A percentile compares a stretch with the other conserved stretches of the same genome.
These are phyloP conservation scores for Triangularia verruculosa DNA, from an alignment of 2,329 filamentous ascomycete species.

Conservation along the genomic window DNA sequence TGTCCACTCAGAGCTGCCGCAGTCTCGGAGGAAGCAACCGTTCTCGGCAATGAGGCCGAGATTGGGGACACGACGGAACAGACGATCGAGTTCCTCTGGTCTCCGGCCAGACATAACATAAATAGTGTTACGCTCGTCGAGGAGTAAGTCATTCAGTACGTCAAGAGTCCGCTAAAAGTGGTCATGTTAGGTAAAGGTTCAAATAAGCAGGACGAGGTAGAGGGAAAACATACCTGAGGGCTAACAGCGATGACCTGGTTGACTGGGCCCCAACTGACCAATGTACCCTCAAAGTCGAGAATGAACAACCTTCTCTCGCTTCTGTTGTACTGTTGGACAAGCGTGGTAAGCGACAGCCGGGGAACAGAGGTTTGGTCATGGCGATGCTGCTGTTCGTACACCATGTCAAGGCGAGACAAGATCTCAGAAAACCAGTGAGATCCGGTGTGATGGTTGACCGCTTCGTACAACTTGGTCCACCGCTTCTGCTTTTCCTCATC, in stretches of 20 bases:
- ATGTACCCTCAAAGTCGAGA: constrained; percentile 88
- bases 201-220: background rate
- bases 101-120: constrained; percentile 92
- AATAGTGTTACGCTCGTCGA: constrained; percentile 77
- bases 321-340: constrained; percentile 64
- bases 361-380: constrained; percentile 85
- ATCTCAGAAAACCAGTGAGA: constrained; percentile 83
- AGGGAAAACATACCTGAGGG: constrained; percentile 51
- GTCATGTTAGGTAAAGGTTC: constrained; percentile 10
- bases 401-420: constrained; percentile 65
- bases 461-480: constrained; percentile 70
- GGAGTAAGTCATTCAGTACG: constrained; percentile 74
- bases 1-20: constrained; percentile 67
- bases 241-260: constrained; percentile 82
- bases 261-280: constrained; percentile 82
- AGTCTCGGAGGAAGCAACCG: constrained; percentile 81
- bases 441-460: constrained; percentile 79
- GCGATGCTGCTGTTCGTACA: constrained; percentile 79
- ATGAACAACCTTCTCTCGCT: constrained; percentile 76
- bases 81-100: constrained; percentile 80
- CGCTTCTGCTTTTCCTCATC: constrained; percentile 69
- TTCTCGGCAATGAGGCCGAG: constrained; percentile 93
- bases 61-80: constrained; percentile 80
- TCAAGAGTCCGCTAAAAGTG: constrained; percentile 65
- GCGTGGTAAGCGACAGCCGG: constrained; percentile 66